These are phyloP conservation scores for Suillus clintonianus DNA, from an alignment of 768 basidiomycete species.

Conservation along the genomic window DNA sequence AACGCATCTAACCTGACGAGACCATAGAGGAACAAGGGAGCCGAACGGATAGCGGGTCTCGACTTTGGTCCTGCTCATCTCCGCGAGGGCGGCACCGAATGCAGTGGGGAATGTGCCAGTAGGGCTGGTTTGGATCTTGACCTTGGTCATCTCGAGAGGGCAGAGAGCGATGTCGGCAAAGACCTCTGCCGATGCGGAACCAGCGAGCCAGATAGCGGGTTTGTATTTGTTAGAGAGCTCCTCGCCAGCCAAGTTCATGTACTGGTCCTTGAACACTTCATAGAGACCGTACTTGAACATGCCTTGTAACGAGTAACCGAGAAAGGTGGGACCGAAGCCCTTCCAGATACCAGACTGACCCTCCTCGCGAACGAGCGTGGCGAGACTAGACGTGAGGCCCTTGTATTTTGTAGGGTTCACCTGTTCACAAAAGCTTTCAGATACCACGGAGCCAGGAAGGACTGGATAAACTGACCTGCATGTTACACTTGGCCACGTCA, in stretches of 20 bases:
- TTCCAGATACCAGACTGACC: conserved; percentile 89
- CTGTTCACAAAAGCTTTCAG: conserved; percentile 35
- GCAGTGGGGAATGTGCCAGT: conserved; percentile 76
- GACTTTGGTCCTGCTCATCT: conserved; percentile 65
- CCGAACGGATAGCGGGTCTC: conserved; percentile 87
- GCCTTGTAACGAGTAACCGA: conserved; percentile 95
- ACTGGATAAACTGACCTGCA: conserved; percentile 60
- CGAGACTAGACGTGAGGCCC: conserved; percentile 62
- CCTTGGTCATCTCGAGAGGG: conserved; percentile 92
- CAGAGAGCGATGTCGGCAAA: conserved; percentile 96
- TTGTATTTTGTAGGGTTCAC: conserved; percentile 77
- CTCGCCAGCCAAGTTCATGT: conserved; percentile 89
- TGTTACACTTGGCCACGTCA: conserved; percentile 90
- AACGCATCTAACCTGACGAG: conserved; percentile 63
- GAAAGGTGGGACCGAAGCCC: conserved; percentile 88
- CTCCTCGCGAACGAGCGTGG: conserved; percentile 74
- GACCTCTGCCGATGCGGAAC: conserved; percentile 93
- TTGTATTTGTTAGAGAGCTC: conserved; percentile 80
- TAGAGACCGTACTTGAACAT: conserved; percentile 99
- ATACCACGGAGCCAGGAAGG: not conserved
- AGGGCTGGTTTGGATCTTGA: conserved; percentile 83
- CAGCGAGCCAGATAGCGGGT: conserved; percentile 89
- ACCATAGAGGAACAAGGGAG: conserved; percentile 84
- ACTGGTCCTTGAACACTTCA: conserved; percentile 92
- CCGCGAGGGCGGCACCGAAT: conserved; percentile 68